Evolutionary conservation across 495 filamentous ascomycete species (phyloP), one percentile per base, ranked within the genome.

Genomic region (Aspergillus biplanus): DNA sequence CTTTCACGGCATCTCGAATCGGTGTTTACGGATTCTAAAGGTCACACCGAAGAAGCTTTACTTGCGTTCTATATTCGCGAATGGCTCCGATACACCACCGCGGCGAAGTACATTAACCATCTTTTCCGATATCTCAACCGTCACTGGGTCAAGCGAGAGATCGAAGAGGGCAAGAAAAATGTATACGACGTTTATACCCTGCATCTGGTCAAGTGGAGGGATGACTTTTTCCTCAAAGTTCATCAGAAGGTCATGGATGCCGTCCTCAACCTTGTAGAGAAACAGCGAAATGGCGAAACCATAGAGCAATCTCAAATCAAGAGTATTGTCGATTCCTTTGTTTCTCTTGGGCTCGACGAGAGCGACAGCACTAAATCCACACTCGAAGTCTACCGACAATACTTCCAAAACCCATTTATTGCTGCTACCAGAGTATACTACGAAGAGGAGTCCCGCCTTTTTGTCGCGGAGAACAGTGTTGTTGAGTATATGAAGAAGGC

Each of bases 401-500:
- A 91, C 76, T 99, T 99, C 75, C 93, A 99, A 80, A 83, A 80
- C 65, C 96, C 95, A 1, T 99, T 94, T 85, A 86, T 99, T 56
- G 82, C 84, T 5, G 92, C 92, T 6, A 99, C 95, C 9, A 86
- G 82, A 65, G 72, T 77, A 6, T 98, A 97, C 76, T 99, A 98
- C 72, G 83, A 93, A 64, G 89, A 89, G 46, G 95, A 99, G 71
- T 97, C 93, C 58, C 90, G 92, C 63, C 89, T 91, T 67, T 99
- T 98, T 71, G 88, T 98, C 9, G 89, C 92, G 7, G 94, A 98
- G 71, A 99, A 99, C 70, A 97, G 91, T 66, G 93, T 98, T 7
- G 93, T 99, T 33, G 95, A 99, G 71, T 99, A 98, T 77, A 98
- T 98, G 96, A 98, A 98, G 83, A 99, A 99, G 81, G 96, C 95